Evolutionary conservation across 805 yeast genomes (phyloP).

Genomic region (Hanseniaspora singularis): DNA sequence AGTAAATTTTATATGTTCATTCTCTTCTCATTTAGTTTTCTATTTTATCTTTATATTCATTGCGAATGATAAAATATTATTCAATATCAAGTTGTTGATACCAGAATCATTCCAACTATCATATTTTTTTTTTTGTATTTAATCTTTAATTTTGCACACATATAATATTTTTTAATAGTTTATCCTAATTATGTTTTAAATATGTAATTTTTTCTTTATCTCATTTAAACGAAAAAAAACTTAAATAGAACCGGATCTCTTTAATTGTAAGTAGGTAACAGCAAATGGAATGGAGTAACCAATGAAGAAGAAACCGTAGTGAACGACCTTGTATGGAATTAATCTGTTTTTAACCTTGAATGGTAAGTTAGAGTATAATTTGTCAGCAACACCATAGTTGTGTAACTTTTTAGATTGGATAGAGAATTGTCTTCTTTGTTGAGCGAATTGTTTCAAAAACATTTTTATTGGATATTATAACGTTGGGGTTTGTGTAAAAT

Average conservation of each 20-base stretch:
- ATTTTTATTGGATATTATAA: background rate
- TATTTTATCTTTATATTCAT: too few relatives aligned
- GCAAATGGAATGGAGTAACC: constrained; percentile 71
- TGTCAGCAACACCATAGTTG: constrained; percentile 39
- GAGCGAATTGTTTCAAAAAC: constrained; percentile 15
- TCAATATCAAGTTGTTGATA: too few relatives aligned
- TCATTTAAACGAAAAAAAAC: background rate
- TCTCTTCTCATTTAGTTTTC: too few relatives aligned
- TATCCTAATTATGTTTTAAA: too few relatives aligned
- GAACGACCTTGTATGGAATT: constrained; percentile 74
- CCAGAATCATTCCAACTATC: too few relatives aligned
- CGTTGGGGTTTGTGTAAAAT: background rate
- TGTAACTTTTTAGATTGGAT: constrained; percentile 16
- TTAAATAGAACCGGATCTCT: constrained; percentile 62
- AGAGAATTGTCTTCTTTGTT: constrained; percentile 17
- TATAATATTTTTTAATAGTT: too few relatives aligned
- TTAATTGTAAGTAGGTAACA: constrained; percentile 67
- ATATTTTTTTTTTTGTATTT: too few relatives aligned
- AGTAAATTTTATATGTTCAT: too few relatives aligned
- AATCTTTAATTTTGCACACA: too few relatives aligned
- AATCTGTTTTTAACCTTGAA: constrained; percentile 89
- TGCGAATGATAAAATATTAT: too few relatives aligned
- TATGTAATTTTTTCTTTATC: background rate
- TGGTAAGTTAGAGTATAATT: constrained; percentile 82
- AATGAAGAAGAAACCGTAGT: constrained; percentile 63